A percentile compares a stretch with the other conserved stretches of the same genome.
Evolutionary conservation across 2,329 filamentous ascomycete genomes (phyloP).

Genomic region (Neonectria hederae): DNA sequence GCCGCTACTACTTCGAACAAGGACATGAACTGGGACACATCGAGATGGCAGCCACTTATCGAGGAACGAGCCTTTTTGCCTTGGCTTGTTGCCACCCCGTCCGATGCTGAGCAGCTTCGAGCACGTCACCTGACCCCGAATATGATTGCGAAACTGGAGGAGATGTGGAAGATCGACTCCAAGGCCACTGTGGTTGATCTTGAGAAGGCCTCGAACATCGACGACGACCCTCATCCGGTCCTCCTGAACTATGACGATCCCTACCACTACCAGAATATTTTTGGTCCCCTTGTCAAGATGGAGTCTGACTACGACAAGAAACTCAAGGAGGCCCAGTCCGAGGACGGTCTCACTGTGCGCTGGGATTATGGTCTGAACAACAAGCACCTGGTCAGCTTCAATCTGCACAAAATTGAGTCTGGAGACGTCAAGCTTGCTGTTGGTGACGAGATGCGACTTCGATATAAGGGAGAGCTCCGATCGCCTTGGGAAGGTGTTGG

Average conservation of each 20-base stretch:
- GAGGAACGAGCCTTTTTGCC: slow-evolving; percentile 94
- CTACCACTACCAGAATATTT: slow-evolving; percentile 98
- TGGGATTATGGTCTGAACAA: slow-evolving; percentile 98
- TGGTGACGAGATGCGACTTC: slow-evolving; percentile 96
- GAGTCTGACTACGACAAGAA: slow-evolving; percentile 99
- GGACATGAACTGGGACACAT: slow-evolving; percentile 99
- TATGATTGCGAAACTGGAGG: slow-evolving; percentile 95
- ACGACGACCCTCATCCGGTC: slow-evolving; percentile 94
- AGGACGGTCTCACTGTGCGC: slow-evolving; percentile 91
- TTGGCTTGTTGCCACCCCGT: slow-evolving; percentile 90
- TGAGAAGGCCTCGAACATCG: slow-evolving; percentile 89
- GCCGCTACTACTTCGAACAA: slow-evolving; percentile 95
- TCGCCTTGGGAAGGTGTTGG: slow-evolving; percentile 96
- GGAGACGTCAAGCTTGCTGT: slow-evolving; percentile 98
- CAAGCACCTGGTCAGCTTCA: slow-evolving; percentile 95
- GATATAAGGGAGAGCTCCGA: slow-evolving; percentile 94
- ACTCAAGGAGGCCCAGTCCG: slow-evolving; percentile 96
- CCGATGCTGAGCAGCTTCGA: slow-evolving; percentile 94
- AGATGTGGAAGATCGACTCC: slow-evolving; percentile 97
- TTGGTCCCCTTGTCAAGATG: slow-evolving; percentile 97
- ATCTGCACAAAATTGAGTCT: slow-evolving; percentile 95
- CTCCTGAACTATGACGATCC: slow-evolving; percentile 95
- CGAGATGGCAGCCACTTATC: slow-evolving; percentile 96
- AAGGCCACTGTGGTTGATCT: slow-evolving; percentile 88
- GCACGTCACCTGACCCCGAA: slow-evolving; percentile 92